Percentiles rank a stretch among this genome's conserved stretches.
phyloP scores from a whole-genome alignment of 768 basidiomycete species.

The Termitomyces sp. region DNA sequence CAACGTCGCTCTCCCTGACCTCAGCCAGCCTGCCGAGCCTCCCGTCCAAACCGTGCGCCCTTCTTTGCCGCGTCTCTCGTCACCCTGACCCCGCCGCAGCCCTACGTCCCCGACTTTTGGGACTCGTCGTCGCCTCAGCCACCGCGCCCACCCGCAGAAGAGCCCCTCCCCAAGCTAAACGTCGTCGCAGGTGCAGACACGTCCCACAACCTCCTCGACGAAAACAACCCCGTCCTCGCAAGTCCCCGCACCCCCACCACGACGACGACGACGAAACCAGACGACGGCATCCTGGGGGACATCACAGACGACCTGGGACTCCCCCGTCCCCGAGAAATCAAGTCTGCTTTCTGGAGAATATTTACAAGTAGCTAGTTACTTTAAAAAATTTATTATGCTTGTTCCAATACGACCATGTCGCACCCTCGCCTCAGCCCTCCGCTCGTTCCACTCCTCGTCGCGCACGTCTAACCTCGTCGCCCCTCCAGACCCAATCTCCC shows the following conservation, averaged over 20 bases:
- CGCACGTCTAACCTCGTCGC: conserved; percentile 40
- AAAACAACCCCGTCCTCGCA: conserved; percentile 10
- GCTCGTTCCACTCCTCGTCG: conserved; percentile 22
- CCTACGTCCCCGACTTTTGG: conserved; percentile 43
- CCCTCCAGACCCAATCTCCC: conserved; percentile 72
- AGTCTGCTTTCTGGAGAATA: conserved; percentile 24
- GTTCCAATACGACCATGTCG: conserved; percentile 11
- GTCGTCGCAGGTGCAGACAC: conserved; percentile 36
- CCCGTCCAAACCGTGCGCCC: conserved; percentile 57
- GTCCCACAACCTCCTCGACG: conserved; percentile 29
- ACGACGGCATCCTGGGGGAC: conserved; percentile 37
- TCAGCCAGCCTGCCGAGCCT: conserved; percentile 34
- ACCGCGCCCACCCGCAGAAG: conserved; percentile 14
- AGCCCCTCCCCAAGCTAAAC: conserved; percentile 34
- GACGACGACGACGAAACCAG: conserved; percentile 1
- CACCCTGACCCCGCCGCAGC: conserved; percentile 24
- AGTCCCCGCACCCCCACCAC: conserved; percentile 11
- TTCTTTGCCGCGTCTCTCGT: background rate
- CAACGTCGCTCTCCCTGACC: conserved; percentile 53
- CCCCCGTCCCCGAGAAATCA: conserved; percentile 28
- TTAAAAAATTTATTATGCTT: conserved; percentile 9
- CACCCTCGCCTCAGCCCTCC: conserved; percentile 5
- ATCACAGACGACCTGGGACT: conserved; percentile 40
- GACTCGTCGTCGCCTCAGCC: conserved; percentile 27
- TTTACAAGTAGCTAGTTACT: conserved; percentile 12